These are phyloP conservation scores for Fusarium xylarioides DNA, from an alignment of 2,329 filamentous ascomycete genomes.

Conservation along the genomic window DNA sequence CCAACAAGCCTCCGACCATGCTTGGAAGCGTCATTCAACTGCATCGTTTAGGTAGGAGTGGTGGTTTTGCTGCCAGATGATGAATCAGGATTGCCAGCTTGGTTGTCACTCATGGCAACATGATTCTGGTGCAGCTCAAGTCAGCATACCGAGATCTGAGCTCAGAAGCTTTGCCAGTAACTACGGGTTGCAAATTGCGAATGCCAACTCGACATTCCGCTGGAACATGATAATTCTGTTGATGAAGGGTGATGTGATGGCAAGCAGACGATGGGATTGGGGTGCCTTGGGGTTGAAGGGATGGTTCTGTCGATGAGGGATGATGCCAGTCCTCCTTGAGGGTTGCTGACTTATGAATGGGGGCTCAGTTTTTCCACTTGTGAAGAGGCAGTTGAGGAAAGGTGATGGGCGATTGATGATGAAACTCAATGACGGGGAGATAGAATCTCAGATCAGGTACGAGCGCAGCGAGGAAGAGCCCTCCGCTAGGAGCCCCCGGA, in stretches of 20 bases:
- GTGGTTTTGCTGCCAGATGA: not conserved
- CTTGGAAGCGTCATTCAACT: not conserved
- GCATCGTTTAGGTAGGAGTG: accelerated
- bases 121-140: not conserved
- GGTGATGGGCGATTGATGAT: not conserved
- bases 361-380: not conserved
- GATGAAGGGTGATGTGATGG: not conserved
- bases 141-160: not conserved
- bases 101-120: not conserved
- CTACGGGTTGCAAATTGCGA: accelerated
- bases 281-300: not conserved
- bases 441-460: not conserved
- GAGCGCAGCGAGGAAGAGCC: not conserved
- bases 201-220: not conserved
- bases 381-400: not conserved
- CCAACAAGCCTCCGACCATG: accelerated
- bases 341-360: not conserved
- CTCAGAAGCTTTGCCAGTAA: not conserved
- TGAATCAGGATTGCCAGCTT: not conserved
- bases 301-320: not conserved
- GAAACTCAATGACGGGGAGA: not conserved
- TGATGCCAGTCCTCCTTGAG: not conserved
- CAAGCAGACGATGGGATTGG: not conserved
- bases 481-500: not conserved
- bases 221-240: not conserved